Conservation (phyloP, 169 alveolate genomes). For the Eimeria brunetti region DNA sequence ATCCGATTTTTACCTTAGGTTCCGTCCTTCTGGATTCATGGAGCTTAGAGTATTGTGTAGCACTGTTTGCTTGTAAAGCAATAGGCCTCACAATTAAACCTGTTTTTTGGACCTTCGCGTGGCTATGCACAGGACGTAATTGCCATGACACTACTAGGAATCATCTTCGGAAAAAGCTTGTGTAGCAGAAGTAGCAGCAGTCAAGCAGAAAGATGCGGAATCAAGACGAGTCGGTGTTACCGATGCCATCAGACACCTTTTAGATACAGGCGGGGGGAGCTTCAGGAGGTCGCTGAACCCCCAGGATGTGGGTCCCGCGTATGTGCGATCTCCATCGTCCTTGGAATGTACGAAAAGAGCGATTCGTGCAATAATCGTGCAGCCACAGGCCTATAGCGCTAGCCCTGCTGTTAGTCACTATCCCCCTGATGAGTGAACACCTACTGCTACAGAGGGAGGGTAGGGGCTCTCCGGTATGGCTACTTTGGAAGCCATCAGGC, state of each 20-base stretch:
- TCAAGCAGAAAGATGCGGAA: neutral
- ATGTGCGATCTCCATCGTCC: neutral
- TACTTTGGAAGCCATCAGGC: neutral
- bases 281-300: neutral
- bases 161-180: neutral
- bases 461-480: neutral
- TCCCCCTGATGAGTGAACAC: too few relatives aligned
- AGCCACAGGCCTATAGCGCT: too few relatives aligned
- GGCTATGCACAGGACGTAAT: neutral
- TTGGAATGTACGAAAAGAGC: neutral
- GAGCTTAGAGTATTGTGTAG: neutral
- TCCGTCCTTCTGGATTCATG: neutral
- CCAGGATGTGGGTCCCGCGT: neutral
- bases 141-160: neutral
- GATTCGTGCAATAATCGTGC: neutral
- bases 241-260: neutral
- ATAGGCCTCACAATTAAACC: too few relatives aligned
- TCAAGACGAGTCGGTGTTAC: neutral
- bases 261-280: neutral
- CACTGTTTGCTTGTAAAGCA: neutral
- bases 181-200: neutral
- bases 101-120: neutral
- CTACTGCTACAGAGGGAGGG: neutral
- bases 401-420: neutral
- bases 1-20: neutral